Evolutionary conservation across 139 green algal genomes (phyloP).

Genomic region (Chlamydomonas sphaeroides): DNA sequence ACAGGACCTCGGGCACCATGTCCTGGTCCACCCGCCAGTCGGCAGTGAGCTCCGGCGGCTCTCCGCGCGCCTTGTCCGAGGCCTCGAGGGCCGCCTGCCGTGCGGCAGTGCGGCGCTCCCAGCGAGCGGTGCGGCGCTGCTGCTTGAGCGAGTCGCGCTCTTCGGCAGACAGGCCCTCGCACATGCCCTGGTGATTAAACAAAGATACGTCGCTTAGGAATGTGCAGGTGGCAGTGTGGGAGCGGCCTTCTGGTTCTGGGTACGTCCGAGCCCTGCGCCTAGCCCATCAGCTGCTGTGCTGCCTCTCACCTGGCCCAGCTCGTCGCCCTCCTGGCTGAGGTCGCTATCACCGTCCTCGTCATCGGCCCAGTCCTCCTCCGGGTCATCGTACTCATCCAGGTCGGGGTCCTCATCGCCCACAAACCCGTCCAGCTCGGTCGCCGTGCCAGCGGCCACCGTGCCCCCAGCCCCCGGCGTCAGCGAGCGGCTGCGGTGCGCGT

Average conservation of each 20-base stretch:
- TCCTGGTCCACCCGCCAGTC: slow-evolving; percentile 60
- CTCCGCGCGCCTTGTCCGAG: slow-evolving; percentile 62
- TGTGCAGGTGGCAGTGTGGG: too few species aligned
- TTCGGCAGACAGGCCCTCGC: background rate
- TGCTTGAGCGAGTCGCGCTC: slow-evolving; percentile 38
- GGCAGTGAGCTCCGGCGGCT: slow-evolving; percentile 52
- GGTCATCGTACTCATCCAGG: slow-evolving; percentile 15
- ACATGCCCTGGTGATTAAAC: background rate
- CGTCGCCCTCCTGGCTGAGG: slow-evolving; percentile 10
- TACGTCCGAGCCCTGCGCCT: too few species aligned
- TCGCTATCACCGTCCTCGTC: background rate
- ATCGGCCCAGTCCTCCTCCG: background rate
- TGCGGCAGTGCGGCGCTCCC: slow-evolving; percentile 1
- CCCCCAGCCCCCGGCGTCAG: background rate
- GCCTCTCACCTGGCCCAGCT: slow-evolving; percentile 1
- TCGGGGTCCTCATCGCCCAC: slow-evolving; percentile 34
- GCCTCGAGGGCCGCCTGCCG: slow-evolving; percentile 12
- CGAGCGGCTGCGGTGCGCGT: slow-evolving; percentile 19
- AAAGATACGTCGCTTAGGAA: too few species aligned
- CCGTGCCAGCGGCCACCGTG: background rate
- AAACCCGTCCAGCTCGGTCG: slow-evolving; percentile 8
- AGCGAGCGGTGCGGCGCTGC: background rate
- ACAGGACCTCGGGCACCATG: slow-evolving; percentile 71
- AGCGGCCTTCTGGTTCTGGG: too few species aligned
- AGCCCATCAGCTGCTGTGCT: too few species aligned